Conservation (phyloP, 768 basidiomycete genomes). For the Dioszegia hungarica region DNA sequence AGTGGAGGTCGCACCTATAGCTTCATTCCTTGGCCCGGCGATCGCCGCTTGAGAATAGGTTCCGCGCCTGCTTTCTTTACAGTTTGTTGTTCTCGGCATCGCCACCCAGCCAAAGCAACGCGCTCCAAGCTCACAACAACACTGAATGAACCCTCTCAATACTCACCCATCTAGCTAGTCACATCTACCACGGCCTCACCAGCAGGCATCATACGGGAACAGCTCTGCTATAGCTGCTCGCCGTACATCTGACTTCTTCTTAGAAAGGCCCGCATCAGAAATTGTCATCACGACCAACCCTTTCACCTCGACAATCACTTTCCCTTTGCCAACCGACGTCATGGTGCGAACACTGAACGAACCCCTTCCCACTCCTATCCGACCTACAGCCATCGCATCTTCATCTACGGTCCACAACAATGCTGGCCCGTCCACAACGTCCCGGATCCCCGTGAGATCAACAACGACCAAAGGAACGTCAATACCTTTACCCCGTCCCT, state of each 20-base stretch:
- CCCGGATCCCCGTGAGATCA: background rate
- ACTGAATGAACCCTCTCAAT: too few species aligned
- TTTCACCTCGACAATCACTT: background rate
- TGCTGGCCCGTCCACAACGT: background rate
- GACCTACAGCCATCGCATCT: background rate
- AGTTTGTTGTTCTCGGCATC: background rate
- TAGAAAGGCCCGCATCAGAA: too few species aligned
- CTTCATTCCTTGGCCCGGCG: background rate
- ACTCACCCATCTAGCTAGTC: background rate
- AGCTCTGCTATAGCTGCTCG: too few species aligned
- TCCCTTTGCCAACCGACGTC: background rate
- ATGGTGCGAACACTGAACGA: conserved; percentile 3
- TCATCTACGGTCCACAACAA: background rate
- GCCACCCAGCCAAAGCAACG: too few species aligned
- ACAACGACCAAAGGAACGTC: background rate
- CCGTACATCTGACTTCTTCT: too few species aligned
- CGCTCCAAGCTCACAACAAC: too few species aligned
- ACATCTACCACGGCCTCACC: too few species aligned
- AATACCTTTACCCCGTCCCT: background rate
- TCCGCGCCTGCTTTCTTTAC: too few species aligned
- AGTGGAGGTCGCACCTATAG: background rate
- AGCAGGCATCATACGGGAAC: too few species aligned
- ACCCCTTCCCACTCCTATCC: background rate
- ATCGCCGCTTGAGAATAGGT: too few species aligned
- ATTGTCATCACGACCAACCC: background rate